Conservation (phyloP, 371 early-diverging fungal genomes). For the Rhizopus sp. region DNA sequence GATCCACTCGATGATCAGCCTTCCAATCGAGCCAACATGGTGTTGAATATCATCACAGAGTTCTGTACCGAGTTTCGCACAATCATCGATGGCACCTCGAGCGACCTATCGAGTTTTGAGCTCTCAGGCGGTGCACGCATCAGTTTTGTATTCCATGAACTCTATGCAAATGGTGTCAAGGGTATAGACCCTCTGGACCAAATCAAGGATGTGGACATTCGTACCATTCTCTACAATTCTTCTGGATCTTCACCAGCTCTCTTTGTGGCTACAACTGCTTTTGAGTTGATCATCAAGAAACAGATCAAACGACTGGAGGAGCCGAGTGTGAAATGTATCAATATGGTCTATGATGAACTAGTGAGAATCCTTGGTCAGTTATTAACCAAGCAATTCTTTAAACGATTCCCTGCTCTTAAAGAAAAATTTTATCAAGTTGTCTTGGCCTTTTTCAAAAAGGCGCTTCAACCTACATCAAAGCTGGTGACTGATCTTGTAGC, state of each 20-base stretch:
- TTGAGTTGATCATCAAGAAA: constrained; percentile 96
- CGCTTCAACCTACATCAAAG: constrained; percentile 87
- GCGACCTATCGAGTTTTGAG: constrained; percentile 90
- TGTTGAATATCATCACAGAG: constrained; percentile 95
- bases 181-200: constrained; percentile 95
- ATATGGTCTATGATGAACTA: constrained; percentile 94
- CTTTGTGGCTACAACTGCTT: constrained; percentile 97
- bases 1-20: constrained; percentile 79
- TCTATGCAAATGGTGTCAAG: constrained; percentile 89
- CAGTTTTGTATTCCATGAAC: constrained; percentile 97
- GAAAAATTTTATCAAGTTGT: constrained; percentile 91
- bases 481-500: constrained; percentile 88
- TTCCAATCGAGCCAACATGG: constrained; percentile 68
- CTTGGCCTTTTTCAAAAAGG: constrained; percentile 87
- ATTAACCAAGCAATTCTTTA: constrained; percentile 84
- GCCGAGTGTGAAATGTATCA: constrained; percentile 91
- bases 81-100: constrained; percentile 91
- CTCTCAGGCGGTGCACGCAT: constrained; percentile 98
- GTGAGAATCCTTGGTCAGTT: constrained; percentile 90
- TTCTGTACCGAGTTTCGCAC: constrained; percentile 94
- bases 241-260: constrained; percentile 96
- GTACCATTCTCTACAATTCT: constrained; percentile 97
- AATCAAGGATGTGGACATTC: constrained; percentile 96
- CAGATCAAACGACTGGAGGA: constrained; percentile 97
- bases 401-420: constrained; percentile 92